These are phyloP conservation scores for Aspergillus fumigatus DNA, from an alignment of 2,329 filamentous ascomycete species.

Conservation along the genomic window DNA sequence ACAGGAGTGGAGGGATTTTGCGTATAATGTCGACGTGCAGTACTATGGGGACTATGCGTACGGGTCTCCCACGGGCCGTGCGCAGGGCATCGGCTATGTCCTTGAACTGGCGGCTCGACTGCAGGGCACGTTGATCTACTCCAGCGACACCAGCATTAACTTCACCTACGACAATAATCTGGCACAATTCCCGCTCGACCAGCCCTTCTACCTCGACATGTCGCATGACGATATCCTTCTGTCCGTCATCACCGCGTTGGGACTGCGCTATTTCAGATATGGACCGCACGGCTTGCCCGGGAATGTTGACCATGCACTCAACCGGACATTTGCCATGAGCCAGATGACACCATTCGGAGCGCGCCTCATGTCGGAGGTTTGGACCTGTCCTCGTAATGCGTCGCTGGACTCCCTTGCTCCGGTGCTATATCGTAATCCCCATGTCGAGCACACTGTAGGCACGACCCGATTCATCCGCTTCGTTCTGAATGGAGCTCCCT, in stretches of 20 bases:
- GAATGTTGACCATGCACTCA: slow-evolving; percentile 35
- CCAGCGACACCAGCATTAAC: slow-evolving; percentile 44
- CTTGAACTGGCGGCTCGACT: slow-evolving; percentile 69
- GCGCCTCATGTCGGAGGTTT: slow-evolving; percentile 52
- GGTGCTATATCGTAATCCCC: slow-evolving; percentile 30
- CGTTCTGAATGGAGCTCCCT: slow-evolving; percentile 25
- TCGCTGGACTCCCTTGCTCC: slow-evolving; percentile 34
- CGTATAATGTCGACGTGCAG: slow-evolving; percentile 64
- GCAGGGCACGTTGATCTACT: slow-evolving; percentile 24
- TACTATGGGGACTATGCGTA: slow-evolving; percentile 62
- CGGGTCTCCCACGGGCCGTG: slow-evolving; percentile 62
- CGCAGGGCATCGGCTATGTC: slow-evolving; percentile 69
- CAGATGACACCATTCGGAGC: slow-evolving; percentile 50
- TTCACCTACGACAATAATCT: slow-evolving; percentile 48
- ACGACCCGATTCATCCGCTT: slow-evolving; percentile 28
- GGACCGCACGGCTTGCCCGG: slow-evolving; percentile 22
- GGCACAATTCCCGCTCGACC: slow-evolving; percentile 67
- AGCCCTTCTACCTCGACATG: slow-evolving; percentile 72
- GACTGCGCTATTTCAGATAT: slow-evolving; percentile 53
- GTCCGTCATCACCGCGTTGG: slow-evolving; percentile 66
- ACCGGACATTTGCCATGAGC: slow-evolving; percentile 33
- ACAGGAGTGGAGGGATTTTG: slow-evolving; percentile 67
- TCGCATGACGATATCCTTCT: slow-evolving; percentile 72
- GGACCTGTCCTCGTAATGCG: slow-evolving; percentile 42
- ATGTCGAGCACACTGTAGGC: slow-evolving; percentile 5